Percentiles rank a stretch among this genome's conserved stretches.
Evolutionary conservation across 2,329 filamentous ascomycete genomes (phyloP).

Genomic region (Cladosporium sp.): DNA sequence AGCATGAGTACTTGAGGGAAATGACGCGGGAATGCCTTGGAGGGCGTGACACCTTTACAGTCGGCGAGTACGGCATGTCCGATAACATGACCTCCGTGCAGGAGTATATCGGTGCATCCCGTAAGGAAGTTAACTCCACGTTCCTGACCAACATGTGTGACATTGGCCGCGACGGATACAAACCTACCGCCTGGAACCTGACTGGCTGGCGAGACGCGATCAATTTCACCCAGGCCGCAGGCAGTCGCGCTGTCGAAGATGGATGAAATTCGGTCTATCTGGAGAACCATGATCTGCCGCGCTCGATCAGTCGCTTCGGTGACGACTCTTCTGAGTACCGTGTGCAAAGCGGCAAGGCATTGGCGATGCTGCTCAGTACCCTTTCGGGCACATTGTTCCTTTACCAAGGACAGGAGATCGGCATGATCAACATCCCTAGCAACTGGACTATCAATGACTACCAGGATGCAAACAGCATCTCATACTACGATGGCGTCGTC

Average conservation of each 20-base stretch:
- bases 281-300: constrained; percentile 67
- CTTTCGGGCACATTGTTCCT: constrained; percentile 65
- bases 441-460: constrained; percentile 62
- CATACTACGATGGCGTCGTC: constrained; percentile 45
- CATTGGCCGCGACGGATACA: constrained; percentile 10
- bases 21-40: constrained; percentile 37
- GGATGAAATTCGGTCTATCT: constrained; percentile 67
- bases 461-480: constrained; percentile 61
- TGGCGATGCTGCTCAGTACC: constrained; percentile 58
- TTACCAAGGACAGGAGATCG: constrained; percentile 70
- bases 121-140: constrained; percentile 17
- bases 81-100: constrained; percentile 14
- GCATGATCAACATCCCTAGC: constrained; percentile 66
- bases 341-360: constrained; percentile 57
- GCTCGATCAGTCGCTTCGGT: constrained; percentile 55
- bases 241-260: constrained; percentile 52
- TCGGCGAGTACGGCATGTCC: constrained; percentile 47
- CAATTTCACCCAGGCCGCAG: constrained; percentile 40
- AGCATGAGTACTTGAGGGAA: constrained; percentile 51
- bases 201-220: constrained; percentile 31
- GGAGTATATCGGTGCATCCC: constrained; percentile 12
- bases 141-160: constrained; percentile 15
- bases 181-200: constrained; percentile 7
- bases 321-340: constrained; percentile 53
- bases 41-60: constrained; percentile 44